Conservation (phyloP, 1,139 yeast genomes). For the Dujonia santamariae region DNA sequence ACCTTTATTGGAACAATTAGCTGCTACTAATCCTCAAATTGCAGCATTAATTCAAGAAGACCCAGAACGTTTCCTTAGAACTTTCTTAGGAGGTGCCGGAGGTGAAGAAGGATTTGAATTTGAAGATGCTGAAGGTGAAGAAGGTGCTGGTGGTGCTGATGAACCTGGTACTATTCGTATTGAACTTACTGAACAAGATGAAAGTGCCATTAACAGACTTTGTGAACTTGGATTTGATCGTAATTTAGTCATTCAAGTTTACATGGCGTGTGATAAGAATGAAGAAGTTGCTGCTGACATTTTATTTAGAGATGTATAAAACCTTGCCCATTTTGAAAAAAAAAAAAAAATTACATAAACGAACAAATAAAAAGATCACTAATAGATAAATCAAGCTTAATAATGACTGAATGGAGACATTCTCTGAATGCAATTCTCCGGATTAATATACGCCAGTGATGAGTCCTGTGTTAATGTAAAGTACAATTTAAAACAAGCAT, state of each 20-base stretch:
- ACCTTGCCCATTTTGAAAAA: too few species aligned
- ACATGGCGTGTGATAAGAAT: conserved; percentile 96
- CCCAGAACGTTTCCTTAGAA: conserved; percentile 81
- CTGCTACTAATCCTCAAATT: conserved; percentile 81
- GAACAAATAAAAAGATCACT: neutral
- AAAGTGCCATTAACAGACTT: conserved; percentile 80
- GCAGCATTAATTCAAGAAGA: conserved; percentile 80
- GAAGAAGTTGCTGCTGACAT: conserved; percentile 96
- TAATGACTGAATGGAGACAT: too few species aligned
- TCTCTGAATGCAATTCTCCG: neutral
- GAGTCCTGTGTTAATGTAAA: too few species aligned
- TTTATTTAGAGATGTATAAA: conserved; percentile 58
- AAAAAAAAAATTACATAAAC: conserved; percentile 23
- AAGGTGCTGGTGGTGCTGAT: conserved; percentile 27
- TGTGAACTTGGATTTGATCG: conserved; percentile 93
- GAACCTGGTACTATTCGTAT: conserved; percentile 49
- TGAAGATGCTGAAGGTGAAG: conserved; percentile 38
- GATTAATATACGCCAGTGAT: too few species aligned
- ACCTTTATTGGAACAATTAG: conserved; percentile 77
- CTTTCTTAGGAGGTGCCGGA: conserved; percentile 60
- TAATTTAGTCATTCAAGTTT: conserved; percentile 84
- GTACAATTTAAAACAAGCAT: too few species aligned
- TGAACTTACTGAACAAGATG: conserved; percentile 77
- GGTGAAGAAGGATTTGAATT: conserved; percentile 43
- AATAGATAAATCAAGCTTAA: too few species aligned